Percentiles rank a stretch among this genome's conserved stretches.
Evolutionary conservation across 192 early-diverging fungal genomes (phyloP).

Genomic region (Podila epicladia): DNA sequence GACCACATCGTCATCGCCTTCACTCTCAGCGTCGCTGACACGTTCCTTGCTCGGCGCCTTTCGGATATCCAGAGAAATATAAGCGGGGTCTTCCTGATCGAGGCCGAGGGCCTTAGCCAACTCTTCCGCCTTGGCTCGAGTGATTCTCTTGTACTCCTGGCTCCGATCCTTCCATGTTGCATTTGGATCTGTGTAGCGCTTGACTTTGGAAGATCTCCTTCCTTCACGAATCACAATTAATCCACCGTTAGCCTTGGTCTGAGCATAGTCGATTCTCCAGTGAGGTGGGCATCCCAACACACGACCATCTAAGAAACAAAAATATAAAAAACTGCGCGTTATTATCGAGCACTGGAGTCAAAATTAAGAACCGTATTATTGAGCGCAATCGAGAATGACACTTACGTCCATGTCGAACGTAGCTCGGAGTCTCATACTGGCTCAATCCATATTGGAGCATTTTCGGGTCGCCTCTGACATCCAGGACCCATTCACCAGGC

Average conservation of each 20-base stretch:
- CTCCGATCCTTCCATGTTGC: constrained; percentile 41
- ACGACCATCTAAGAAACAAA: constrained; percentile 12
- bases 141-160: constrained; percentile 34
- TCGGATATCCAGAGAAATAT: constrained; percentile 20
- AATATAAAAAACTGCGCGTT: background rate
- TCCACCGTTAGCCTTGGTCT: constrained; percentile 15
- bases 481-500: constrained; percentile 44
- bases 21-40: background rate
- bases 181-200: constrained; percentile 26
- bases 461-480: constrained; percentile 45
- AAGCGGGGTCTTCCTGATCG: constrained; percentile 16
- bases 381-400: background rate
- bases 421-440: constrained; percentile 25
- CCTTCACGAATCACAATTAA: constrained; percentile 22
- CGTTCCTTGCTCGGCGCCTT: background rate
- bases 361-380: background rate
- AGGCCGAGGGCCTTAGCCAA: constrained; percentile 11
- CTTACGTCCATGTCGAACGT: constrained; percentile 44
- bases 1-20: background rate
- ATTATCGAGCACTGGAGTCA: background rate
- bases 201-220: background rate
- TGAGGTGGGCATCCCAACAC: constrained; percentile 29
- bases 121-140: constrained; percentile 44
- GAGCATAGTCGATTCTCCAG: constrained; percentile 34
- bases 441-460: constrained; percentile 38